phyloP scores from a whole-genome alignment of 2,329 filamentous ascomycete genomes.

The Fusarium subtropicale region DNA sequence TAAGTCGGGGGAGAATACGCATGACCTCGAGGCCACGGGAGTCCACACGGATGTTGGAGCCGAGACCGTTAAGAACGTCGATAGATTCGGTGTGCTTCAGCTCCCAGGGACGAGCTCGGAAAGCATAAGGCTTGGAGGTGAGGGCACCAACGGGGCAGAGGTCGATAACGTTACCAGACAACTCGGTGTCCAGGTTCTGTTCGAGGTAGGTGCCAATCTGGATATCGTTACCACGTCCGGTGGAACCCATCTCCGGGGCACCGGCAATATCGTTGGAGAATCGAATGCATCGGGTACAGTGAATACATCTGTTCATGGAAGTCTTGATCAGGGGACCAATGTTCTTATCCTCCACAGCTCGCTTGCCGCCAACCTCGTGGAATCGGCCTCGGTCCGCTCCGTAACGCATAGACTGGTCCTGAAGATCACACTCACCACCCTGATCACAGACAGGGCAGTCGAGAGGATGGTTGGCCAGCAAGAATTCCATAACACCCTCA shows the following conservation, averaged over 20 bases:
- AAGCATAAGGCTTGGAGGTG: constrained; percentile 97
- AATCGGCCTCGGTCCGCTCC: constrained; percentile 95
- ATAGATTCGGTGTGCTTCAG: constrained; percentile 95
- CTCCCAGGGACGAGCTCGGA: constrained; percentile 97
- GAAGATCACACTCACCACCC: constrained; percentile 97
- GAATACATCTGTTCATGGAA: constrained; percentile 99
- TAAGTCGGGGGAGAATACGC: constrained; percentile 90
- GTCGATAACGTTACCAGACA: constrained; percentile 98
- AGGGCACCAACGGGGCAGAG: constrained; percentile 97
- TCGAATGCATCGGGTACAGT: constrained; percentile 97
- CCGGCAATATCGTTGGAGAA: constrained; percentile 98
- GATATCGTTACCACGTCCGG: constrained; percentile 94
- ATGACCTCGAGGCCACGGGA: constrained; percentile 95
- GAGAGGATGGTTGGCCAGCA: constrained; percentile 94
- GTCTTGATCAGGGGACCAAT: constrained; percentile 98
- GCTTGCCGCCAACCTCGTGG: constrained; percentile 95
- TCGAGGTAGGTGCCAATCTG: constrained; percentile 99
- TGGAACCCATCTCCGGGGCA: constrained; percentile 93
- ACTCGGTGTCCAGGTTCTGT: constrained; percentile 89
- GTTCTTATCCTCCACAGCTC: constrained; percentile 99
- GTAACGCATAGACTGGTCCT: constrained; percentile 99
- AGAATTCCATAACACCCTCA: constrained; percentile 99
- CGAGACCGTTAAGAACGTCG: constrained; percentile 91
- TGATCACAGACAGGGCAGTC: constrained; percentile 99
- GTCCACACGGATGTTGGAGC: constrained; percentile 95